Percentiles rank a stretch among this genome's conserved stretches.
phyloP scores from a whole-genome alignment of 495 filamentous ascomycete species.

The Cairneyella variabilis region DNA sequence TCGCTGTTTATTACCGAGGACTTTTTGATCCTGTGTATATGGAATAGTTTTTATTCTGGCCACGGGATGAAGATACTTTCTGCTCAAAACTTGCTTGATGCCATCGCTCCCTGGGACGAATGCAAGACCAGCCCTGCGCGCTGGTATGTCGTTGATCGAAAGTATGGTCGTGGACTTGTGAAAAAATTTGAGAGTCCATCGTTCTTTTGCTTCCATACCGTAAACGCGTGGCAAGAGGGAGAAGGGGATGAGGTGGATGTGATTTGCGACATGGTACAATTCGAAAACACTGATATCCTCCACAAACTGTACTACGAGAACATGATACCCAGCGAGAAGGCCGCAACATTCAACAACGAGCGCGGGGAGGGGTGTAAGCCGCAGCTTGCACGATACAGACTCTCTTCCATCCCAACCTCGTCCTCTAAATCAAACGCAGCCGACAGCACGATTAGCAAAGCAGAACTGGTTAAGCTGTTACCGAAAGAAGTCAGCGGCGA shows the following conservation, averaged over 20 bases:
- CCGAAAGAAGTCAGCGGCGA: conserved; percentile 32
- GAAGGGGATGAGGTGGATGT: conserved; percentile 40
- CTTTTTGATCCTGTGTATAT: conserved; percentile 55
- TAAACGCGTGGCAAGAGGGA: conserved; percentile 55
- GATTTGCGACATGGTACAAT: conserved; percentile 54
- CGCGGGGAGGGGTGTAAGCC: background rate
- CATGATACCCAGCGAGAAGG: conserved; percentile 36
- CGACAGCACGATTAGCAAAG: background rate
- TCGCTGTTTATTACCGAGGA: conserved; percentile 64
- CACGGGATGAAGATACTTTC: conserved; percentile 49
- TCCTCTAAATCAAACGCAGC: background rate
- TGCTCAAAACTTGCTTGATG: conserved; percentile 53
- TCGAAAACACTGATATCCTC: conserved; percentile 52
- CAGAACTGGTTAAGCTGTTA: conserved; percentile 30
- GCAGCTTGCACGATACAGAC: background rate
- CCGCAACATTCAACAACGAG: conserved; percentile 21
- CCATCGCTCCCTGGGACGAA: conserved; percentile 52
- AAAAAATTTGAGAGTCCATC: conserved; percentile 54
- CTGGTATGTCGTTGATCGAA: conserved; percentile 69
- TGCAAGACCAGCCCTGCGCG: conserved; percentile 41
- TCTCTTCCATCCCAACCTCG: background rate
- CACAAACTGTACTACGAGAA: conserved; percentile 57
- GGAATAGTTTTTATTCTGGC: conserved; percentile 47
- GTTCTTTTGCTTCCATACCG: conserved; percentile 72
- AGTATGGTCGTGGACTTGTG: conserved; percentile 47